Evolutionary conservation across 129 eudicot species (phyloP), one percentile per base, ranked within the genome.

Genomic region (Logfia minima): DNA sequence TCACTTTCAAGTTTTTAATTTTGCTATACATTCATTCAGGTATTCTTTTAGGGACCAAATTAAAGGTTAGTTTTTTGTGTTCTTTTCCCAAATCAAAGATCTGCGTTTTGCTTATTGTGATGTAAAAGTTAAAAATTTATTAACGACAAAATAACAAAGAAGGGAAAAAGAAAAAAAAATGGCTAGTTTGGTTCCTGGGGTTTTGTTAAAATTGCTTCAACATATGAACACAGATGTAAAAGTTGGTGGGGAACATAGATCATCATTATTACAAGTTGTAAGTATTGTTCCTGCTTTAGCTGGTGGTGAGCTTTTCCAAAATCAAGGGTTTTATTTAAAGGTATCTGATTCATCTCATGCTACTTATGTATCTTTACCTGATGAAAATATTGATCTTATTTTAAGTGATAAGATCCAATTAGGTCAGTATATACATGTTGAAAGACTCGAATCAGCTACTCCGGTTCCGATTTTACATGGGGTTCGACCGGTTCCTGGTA

Each of bases 321-420:
- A 86, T 58, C 89, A 89, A 89, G 98, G 98, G 76, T 90, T 93
- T 82, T 93, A 93, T 69, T 83, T 93, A 14, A 93, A 90, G 92
- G 98, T 90, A 63, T 93, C 98, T 3, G 98, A 93, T 81, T 93
- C 97, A 11, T 93, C 97, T 76, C 98, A 93, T 74, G 98, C 97
- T 72, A 93, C 97, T 41, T 93, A 93, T 77, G 98, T 93, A 0
- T 89, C 98, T 72, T 80, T 93, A 11, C 96, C 97, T 78, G 95
- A 93, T 88, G 90, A 92, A 68, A 88, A 90, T 63, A 83, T 86
- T 77, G 98, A 92, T 78, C 81, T 93, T 17, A 93, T 93, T 79
- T 68, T 84, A 17, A 90, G 97, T 78, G 97, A 93, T 76, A 87
- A 85, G 82, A 88, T 93, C 45, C 96, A 93, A 70, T 79, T 93